Conservation (phyloP, 2,329 filamentous ascomycete genomes). For the Sporothrix mexicana region DNA sequence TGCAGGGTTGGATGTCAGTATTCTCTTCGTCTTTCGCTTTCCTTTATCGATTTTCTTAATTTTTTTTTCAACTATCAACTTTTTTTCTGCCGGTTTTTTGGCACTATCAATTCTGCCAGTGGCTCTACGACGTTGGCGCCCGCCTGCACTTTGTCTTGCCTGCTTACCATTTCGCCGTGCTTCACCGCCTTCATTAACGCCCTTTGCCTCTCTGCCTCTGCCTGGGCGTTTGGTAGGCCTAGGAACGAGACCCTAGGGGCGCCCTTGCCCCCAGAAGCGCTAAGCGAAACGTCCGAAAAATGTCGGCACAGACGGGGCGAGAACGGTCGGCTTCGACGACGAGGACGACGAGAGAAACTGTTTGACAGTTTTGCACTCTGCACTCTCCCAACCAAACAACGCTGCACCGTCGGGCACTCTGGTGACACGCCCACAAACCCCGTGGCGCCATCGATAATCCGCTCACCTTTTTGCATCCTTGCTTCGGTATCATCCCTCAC, state of each 20-base stretch:
- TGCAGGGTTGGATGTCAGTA: background rate
- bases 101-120: constrained; percentile 3
- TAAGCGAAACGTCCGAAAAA: constrained; percentile 28
- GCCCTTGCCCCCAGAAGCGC: background rate
- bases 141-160: background rate
- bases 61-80: constrained; percentile 27
- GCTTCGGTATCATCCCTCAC: background rate
- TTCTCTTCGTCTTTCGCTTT: background rate
- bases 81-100: constrained; percentile 36
- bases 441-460: background rate
- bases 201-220: background rate
- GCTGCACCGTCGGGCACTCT: background rate
- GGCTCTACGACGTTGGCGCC: background rate
- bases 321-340: background rate
- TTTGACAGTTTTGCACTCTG: constrained; percentile 13
- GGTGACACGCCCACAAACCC: background rate
- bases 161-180: background rate
- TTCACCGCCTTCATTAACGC: constrained; percentile 29
- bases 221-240: background rate
- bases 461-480: background rate
- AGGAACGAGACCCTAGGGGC: background rate
- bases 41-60: constrained; percentile 5
- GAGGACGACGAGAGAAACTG: constrained; percentile 16
- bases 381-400: background rate
- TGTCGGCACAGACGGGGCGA: constrained; percentile 25